Base-by-base conservation (phyloP, 176 grass and related monocot species). In the Cocos nucifera region DNA sequence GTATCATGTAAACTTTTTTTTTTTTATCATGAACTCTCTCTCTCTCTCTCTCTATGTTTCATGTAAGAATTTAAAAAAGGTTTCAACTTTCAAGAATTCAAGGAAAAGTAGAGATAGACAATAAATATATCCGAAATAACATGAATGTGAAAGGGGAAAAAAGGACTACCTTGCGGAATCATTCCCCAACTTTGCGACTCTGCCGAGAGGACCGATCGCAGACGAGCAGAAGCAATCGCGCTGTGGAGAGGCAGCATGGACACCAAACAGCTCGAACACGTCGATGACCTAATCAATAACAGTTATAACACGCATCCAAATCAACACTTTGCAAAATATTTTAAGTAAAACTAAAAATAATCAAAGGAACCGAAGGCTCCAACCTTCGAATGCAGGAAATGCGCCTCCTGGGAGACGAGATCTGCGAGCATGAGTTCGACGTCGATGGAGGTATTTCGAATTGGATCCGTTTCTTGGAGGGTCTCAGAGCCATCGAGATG, bases 161-260 rank as follows among this genome's bases (percentile, higher is more conserved):
- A 54, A 16, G 59, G 15, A 17, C 21, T 25, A 93, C 83, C 89
- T 93, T 87, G 77, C n/a, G 89, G 89, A 64, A 93, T 69, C 53
- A 81, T 65, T 12, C 88, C 84, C 89, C 83, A 93, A 53, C 74
- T 74, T 49, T 87, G 89, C 2, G 89, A 93, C 17, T 87, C 80
- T 2, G 83, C 57, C 0, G 83, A 61, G 62, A 93, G 81, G 20
- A 77, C 59, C 22, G 83, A 93, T 19, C 21, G 69, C 8, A 93
- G 74, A 22, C 88, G 70, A 19, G 80, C 75, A 0, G 80, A 79
- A 3, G 80, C 88, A 64, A 93, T 60, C 24, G 77, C 80, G 69
- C 66, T 87, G 80, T 93, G 88, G 32, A 93, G 83, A 15, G 88
- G 88, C 53, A 93, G 65, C 58, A 61, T 70, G 5, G 83, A 81